Percentiles rank a stretch among this genome's conserved stretches.
These are phyloP conservation scores for Epichloe bromicola DNA, from an alignment of 2,329 filamentous ascomycete species.

Conservation along the genomic window DNA sequence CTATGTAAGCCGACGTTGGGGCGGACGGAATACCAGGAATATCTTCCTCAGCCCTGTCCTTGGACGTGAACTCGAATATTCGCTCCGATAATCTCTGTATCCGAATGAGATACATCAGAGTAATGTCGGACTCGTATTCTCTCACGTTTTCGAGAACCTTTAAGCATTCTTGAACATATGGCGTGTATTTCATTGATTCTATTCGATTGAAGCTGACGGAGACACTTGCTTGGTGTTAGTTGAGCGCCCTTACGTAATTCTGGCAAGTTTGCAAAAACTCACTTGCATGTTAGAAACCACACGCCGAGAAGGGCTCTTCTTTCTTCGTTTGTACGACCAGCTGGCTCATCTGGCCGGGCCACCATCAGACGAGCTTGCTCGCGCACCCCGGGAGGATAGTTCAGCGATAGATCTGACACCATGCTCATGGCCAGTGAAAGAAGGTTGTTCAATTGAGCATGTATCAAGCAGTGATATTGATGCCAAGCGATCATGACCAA, in stretches of 20 bases:
- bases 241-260: neutral
- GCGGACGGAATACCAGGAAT: conserved; percentile 24
- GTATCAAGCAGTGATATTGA: conserved; percentile 41
- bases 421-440: conserved; percentile 35
- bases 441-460: conserved; percentile 38
- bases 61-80: conserved; percentile 29
- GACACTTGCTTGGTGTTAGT: conserved; percentile 17
- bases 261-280: conserved; percentile 11
- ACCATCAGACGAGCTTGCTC: conserved; percentile 32
- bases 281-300: conserved; percentile 43
- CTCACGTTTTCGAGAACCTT: conserved; percentile 26
- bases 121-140: conserved; percentile 34
- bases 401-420: conserved; percentile 33
- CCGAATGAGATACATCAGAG: conserved; percentile 32
- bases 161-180: conserved; percentile 39
- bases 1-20: conserved; percentile 30
- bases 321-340: conserved; percentile 35
- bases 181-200: conserved; percentile 36
- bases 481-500: conserved; percentile 38
- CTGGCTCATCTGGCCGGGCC: conserved; percentile 24
- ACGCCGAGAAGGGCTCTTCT: conserved; percentile 37
- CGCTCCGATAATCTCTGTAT: conserved; percentile 38
- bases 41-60: conserved; percentile 21
- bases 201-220: conserved; percentile 29
- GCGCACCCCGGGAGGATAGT: conserved; percentile 24